phyloP scores from a whole-genome alignment of 306 rosid genomes.

The Alnus rubra region DNA sequence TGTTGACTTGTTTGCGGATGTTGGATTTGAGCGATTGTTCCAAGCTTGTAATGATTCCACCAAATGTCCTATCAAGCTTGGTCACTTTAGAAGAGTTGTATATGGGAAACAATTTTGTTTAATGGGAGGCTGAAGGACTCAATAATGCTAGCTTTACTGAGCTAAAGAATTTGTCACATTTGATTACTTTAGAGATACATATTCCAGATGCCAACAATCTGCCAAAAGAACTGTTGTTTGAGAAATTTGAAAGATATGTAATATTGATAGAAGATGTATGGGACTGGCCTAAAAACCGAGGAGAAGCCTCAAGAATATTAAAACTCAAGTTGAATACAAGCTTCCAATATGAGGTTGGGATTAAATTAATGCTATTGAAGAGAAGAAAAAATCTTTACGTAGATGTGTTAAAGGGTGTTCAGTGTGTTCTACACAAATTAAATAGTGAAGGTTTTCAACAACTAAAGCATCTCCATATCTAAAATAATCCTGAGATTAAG shows the following conservation, averaged over 20 bases:
- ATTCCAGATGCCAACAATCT: neutral
- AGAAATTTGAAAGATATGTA: neutral
- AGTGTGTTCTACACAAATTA: neutral
- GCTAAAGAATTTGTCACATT: neutral
- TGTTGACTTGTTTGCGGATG: neutral
- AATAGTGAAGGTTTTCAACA: neutral
- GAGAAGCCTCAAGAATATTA: neutral
- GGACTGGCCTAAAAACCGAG: neutral
- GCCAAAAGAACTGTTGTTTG: neutral
- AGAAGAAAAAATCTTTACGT: neutral
- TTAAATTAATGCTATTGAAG: neutral
- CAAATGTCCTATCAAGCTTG: constrained; percentile 17
- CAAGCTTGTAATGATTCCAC: constrained; percentile 13
- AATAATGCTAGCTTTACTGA: constrained; percentile 12
- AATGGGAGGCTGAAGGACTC: constrained; percentile 10
- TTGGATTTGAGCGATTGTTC: neutral
- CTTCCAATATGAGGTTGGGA: neutral
- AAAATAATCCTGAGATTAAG: constrained; percentile 1
- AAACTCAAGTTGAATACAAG: neutral
- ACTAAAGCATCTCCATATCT: neutral
- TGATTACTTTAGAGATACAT: neutral
- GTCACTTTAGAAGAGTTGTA: constrained; percentile 4
- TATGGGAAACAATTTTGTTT: neutral
- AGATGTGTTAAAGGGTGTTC: neutral
- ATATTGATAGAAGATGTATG: neutral